These are phyloP conservation scores for Phytophthora fragariaefolia DNA, from an alignment of 352 stramenopile species.

Conservation along the genomic window DNA sequence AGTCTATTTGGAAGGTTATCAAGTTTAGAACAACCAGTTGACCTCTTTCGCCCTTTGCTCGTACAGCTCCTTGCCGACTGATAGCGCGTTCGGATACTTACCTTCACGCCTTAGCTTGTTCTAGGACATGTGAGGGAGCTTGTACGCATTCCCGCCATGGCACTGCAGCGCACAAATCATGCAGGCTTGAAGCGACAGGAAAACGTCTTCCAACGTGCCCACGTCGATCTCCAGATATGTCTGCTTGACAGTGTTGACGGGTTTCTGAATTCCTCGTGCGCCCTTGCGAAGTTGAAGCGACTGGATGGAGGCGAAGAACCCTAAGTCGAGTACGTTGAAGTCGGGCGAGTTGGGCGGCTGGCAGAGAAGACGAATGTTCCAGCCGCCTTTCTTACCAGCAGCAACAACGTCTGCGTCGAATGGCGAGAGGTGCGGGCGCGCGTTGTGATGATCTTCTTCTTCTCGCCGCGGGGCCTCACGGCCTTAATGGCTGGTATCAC, in stretches of 20 bases:
- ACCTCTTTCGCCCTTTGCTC: too few species aligned
- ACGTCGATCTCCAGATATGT: not conserved
- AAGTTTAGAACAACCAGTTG: too few species aligned
- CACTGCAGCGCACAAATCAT: not conserved
- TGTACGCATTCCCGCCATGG: not conserved
- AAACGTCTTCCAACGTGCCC: not conserved
- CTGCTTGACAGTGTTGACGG: not conserved
- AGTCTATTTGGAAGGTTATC: too few species aligned
- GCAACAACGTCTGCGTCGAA: constrained; percentile 28
- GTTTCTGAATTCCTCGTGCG: not conserved
- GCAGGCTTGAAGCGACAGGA: not conserved
- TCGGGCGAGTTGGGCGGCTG: constrained; percentile 37
- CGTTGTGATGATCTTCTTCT: constrained; percentile 33
- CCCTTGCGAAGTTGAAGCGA: constrained; percentile 12
- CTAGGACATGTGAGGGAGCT: not conserved
- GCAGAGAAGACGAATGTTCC: constrained; percentile 30
- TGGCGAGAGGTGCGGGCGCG: constrained; percentile 15
- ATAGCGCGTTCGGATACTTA: not conserved
- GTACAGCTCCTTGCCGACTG: not conserved
- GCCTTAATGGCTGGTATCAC: constrained; percentile 37
- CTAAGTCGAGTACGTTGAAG: constrained; percentile 39
- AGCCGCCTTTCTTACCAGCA: constrained; percentile 12
- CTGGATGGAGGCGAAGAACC: too few species aligned
- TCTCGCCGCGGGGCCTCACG: constrained; percentile 12
- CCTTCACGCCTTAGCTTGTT: not conserved